Evolutionary conservation across 108 stramenopile species (phyloP).

Genomic region (Fragilaria crotonensis): DNA sequence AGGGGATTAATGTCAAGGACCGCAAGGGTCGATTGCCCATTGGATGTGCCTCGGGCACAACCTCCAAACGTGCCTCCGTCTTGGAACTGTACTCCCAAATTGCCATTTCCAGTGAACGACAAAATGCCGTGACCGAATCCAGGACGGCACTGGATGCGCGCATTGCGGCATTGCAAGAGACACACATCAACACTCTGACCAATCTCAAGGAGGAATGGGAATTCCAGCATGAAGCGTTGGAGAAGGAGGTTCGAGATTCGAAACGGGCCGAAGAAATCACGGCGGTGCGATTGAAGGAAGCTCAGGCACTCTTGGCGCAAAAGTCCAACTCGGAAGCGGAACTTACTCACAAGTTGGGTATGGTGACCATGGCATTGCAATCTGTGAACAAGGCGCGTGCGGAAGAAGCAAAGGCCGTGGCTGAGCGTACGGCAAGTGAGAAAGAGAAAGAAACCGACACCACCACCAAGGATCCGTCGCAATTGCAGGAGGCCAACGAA

Average conservation of each 20-base stretch:
- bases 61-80: slow-evolving; percentile 28
- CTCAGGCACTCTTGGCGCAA: slow-evolving; percentile 1
- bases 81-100: slow-evolving; percentile 39
- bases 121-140: slow-evolving; percentile 14
- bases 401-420: background rate
- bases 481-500: background rate
- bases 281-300: slow-evolving; percentile 1
- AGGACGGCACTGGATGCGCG: slow-evolving; percentile 12
- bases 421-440: background rate
- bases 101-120: slow-evolving; percentile 25
- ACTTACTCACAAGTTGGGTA: slow-evolving; percentile 10
- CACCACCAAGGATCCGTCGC: background rate
- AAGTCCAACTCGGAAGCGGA: slow-evolving; percentile 1
- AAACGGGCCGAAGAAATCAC: slow-evolving; percentile 8
- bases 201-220: slow-evolving; percentile 15
- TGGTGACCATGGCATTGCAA: slow-evolving; percentile 1
- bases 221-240: slow-evolving; percentile 7
- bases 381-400: slow-evolving; percentile 1
- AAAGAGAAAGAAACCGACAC: slow-evolving; percentile 6
- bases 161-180: slow-evolving; percentile 22
- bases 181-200: slow-evolving; percentile 18
- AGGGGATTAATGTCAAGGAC: slow-evolving; percentile 59
- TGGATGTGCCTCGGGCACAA: slow-evolving; percentile 21
- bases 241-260: slow-evolving; percentile 1
- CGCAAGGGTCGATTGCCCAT: slow-evolving; percentile 75